phyloP scores from a whole-genome alignment of 495 filamentous ascomycete species.

The Penicillium canescens region DNA sequence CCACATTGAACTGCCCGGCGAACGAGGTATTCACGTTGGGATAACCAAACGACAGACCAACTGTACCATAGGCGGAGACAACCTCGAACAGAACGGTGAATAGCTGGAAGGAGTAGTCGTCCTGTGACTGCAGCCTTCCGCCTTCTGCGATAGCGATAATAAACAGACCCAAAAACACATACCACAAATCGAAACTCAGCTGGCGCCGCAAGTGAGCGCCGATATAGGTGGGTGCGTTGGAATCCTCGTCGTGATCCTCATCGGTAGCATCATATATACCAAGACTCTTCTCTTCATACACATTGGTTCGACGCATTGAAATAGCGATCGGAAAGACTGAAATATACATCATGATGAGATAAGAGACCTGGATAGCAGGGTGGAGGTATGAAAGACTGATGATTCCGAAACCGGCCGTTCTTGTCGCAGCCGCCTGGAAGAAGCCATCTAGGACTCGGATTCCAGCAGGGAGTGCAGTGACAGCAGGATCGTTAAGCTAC shows the following conservation, averaged over 20 bases:
- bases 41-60: slow-evolving; percentile 86
- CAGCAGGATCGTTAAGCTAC: slow-evolving; percentile 65
- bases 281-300: slow-evolving; percentile 93
- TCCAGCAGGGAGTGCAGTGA: slow-evolving; percentile 63
- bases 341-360: slow-evolving; percentile 99
- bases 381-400: slow-evolving; percentile 76
- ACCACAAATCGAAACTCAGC: slow-evolving; percentile 94
- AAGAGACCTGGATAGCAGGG: slow-evolving; percentile 90
- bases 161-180: slow-evolving; percentile 85
- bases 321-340: slow-evolving; percentile 96
- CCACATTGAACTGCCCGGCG: slow-evolving; percentile 69
- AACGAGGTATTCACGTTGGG: slow-evolving; percentile 73
- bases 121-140: slow-evolving; percentile 51
- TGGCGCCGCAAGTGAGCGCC: slow-evolving; percentile 85
- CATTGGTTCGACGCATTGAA: slow-evolving; percentile 88
- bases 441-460: slow-evolving; percentile 77
- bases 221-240: slow-evolving; percentile 73
- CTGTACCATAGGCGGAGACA: slow-evolving; percentile 91
- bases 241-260: slow-evolving; percentile 37
- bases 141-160: slow-evolving; percentile 86
- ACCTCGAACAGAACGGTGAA: slow-evolving; percentile 89
- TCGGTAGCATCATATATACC: slow-evolving; percentile 67
- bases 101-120: slow-evolving; percentile 67
- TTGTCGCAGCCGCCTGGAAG: slow-evolving; percentile 83
- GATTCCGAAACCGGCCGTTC: slow-evolving; percentile 84